Conservation (phyloP, 306 rosid genomes). For the Senna tora region DNA sequence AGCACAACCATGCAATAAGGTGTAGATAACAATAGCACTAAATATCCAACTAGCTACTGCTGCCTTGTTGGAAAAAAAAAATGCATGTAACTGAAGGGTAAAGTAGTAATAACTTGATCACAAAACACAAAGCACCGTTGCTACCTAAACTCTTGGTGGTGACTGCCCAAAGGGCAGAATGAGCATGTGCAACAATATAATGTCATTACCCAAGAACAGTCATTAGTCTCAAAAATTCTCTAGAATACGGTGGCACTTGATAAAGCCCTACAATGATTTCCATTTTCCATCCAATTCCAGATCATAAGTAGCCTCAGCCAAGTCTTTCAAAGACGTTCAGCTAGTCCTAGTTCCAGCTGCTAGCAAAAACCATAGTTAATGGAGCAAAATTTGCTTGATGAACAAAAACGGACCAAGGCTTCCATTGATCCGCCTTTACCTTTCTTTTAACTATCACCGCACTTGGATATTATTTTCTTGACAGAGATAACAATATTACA, state of each 20-base stretch:
- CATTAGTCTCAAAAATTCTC: neutral
- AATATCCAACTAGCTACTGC: neutral
- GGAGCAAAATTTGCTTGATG: neutral
- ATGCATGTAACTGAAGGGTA: slow-evolving; percentile 7
- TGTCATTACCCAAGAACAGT: neutral
- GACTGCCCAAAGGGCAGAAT: neutral
- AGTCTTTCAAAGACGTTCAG: neutral
- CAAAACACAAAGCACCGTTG: slow-evolving; percentile 5
- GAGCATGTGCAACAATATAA: neutral
- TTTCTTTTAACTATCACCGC: neutral
- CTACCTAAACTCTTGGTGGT: neutral
- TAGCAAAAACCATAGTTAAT: neutral
- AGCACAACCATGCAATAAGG: slow-evolving; percentile 1
- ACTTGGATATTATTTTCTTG: slow-evolving; percentile 2
- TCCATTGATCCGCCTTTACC: neutral
- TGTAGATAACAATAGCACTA: neutral
- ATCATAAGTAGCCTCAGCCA: neutral
- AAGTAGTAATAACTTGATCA: slow-evolving; percentile 1
- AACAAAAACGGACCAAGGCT: neutral
- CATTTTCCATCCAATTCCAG: neutral
- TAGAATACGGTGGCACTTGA: neutral
- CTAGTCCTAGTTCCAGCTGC: neutral
- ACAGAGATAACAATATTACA: neutral
- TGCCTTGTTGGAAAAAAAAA: neutral
- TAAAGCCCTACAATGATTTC: neutral